Evolutionary conservation across 2,329 filamentous ascomycete genomes (phyloP).

Genomic region (Neonectria magnoliae): DNA sequence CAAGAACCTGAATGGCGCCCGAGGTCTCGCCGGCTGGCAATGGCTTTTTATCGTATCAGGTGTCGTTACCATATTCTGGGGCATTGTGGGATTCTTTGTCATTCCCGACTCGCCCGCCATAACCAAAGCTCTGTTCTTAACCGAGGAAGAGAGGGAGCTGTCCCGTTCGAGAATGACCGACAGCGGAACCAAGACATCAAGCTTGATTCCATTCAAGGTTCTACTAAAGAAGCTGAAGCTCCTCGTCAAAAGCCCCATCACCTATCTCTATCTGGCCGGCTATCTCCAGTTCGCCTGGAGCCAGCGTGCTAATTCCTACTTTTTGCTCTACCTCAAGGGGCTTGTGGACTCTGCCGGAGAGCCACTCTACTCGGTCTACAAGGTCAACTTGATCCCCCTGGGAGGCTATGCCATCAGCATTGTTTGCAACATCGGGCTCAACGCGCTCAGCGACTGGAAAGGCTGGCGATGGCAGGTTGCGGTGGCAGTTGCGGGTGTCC

Average conservation of each 20-base stretch:
- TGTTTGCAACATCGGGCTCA: slow-evolving; percentile 63
- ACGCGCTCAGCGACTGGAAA: slow-evolving; percentile 60
- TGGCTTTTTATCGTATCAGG: slow-evolving; percentile 38
- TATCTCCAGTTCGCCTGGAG: slow-evolving; percentile 48
- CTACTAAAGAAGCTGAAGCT: slow-evolving; percentile 31
- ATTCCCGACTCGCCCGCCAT: slow-evolving; percentile 38
- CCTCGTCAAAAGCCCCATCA: slow-evolving; percentile 26
- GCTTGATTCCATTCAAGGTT: slow-evolving; percentile 30
- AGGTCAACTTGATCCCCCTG: slow-evolving; percentile 64
- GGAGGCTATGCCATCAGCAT: slow-evolving; percentile 52
- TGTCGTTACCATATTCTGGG: slow-evolving; percentile 36
- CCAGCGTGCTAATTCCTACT: slow-evolving; percentile 50
- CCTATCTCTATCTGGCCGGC: slow-evolving; percentile 46
- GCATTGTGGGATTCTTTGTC: slow-evolving; percentile 28
- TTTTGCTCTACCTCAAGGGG: slow-evolving; percentile 48
- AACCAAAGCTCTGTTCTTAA: slow-evolving; percentile 30
- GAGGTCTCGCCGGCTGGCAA: slow-evolving; percentile 36
- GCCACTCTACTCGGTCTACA: slow-evolving; percentile 45
- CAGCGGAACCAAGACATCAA: slow-evolving; percentile 30
- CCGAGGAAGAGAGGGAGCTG: slow-evolving; percentile 24
- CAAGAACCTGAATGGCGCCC: slow-evolving; percentile 33
- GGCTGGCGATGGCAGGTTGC: slow-evolving; percentile 62
- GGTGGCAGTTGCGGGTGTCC: slow-evolving; percentile 56
- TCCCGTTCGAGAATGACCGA: slow-evolving; percentile 31
- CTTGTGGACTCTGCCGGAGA: slow-evolving; percentile 32